Conservation (phyloP, 2,329 filamentous ascomycete species). For the Pseudomassariella vexata region DNA sequence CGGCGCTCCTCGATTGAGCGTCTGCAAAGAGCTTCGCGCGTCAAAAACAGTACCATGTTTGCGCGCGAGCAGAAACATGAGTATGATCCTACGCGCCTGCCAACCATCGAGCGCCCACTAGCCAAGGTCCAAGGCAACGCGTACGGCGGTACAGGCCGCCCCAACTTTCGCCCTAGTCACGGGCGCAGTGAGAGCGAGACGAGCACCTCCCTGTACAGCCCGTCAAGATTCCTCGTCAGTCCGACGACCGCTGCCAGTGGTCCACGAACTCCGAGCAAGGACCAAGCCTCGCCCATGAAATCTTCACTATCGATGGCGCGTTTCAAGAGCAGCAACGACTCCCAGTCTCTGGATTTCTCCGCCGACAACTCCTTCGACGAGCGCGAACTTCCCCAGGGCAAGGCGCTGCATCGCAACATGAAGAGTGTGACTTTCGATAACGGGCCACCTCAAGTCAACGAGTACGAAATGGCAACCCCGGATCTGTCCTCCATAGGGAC, state of each 20-base stretch:
- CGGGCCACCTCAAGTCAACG: constrained; percentile 88
- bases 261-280: constrained; percentile 57
- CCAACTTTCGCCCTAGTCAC: constrained; percentile 46
- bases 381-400: constrained; percentile 56
- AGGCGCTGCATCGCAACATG: constrained; percentile 71
- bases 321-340: constrained; percentile 65
- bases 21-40: constrained; percentile 86
- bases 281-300: constrained; percentile 75
- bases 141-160: constrained; percentile 53
- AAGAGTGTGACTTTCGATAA: constrained; percentile 98
- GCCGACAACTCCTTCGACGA: constrained; percentile 57
- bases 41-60: constrained; percentile 98
- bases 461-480: constrained; percentile 97
- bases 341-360: constrained; percentile 62
- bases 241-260: constrained; percentile 17
- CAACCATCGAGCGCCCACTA: constrained; percentile 75
- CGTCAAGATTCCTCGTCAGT: constrained; percentile 37
- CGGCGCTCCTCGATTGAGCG: constrained; percentile 92
- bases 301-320: constrained; percentile 72
- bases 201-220: constrained; percentile 52
- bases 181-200: constrained; percentile 53
- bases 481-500: constrained; percentile 90
- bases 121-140: constrained; percentile 70
- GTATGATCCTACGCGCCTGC: constrained; percentile 77
- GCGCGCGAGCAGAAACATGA: constrained; percentile 87